These are phyloP conservation scores for Dioszegia hungarica DNA, from an alignment of 768 basidiomycete genomes.

Conservation along the genomic window DNA sequence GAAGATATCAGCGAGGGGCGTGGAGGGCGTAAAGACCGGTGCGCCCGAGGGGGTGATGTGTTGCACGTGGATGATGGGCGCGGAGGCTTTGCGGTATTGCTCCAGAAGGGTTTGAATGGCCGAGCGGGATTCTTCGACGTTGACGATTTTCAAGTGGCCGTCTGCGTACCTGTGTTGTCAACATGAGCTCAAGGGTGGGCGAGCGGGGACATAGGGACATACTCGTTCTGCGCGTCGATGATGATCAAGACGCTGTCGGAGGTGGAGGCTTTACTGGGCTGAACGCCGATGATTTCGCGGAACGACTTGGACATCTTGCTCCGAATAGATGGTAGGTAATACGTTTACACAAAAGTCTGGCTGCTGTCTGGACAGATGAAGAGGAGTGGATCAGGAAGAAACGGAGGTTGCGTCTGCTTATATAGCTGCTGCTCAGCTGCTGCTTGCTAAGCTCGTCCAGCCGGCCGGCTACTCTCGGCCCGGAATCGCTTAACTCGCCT, in stretches of 20 bases:
- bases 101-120: conserved; percentile 2
- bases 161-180: conserved; percentile 12
- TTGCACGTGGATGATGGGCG: conserved; percentile 19
- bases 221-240: conserved; percentile 25
- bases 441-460: too few species aligned
- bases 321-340: background rate
- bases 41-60: conserved; percentile 12
- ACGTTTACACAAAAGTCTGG: too few species aligned
- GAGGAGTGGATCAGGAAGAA: too few species aligned
- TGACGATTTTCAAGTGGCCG: conserved; percentile 7
- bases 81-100: conserved; percentile 1
- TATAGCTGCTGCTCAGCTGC: too few species aligned
- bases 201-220: background rate
- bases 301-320: conserved; percentile 4
- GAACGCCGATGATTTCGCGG: conserved; percentile 8
- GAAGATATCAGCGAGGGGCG: conserved; percentile 4
- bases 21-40: conserved; percentile 15
- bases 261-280: conserved; percentile 6
- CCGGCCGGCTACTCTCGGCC: too few species aligned
- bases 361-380: too few species aligned
- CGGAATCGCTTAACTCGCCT: too few species aligned
- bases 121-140: conserved; percentile 10
- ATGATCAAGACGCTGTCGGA: conserved; percentile 14
- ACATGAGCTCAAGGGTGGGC: background rate
- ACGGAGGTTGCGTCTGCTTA: too few species aligned